Base-by-base conservation (phyloP, 1,139 yeast species). In the Sugiyamaella sp. region DNA sequence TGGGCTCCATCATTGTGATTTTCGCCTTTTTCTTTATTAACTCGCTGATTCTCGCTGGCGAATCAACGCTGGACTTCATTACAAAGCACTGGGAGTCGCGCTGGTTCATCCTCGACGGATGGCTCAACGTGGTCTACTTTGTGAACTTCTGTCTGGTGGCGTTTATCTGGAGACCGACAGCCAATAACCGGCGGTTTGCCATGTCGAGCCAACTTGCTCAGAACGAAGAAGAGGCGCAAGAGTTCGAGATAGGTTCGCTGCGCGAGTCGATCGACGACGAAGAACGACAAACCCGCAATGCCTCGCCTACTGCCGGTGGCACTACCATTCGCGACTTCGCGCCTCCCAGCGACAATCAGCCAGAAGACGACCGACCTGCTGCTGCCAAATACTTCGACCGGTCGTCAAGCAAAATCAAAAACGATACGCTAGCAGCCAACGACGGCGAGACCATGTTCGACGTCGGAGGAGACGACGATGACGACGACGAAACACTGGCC, bases 121-220 rank as follows among this genome's bases (percentile, higher is more conserved):
- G 99, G 97, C 96, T 97, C 38, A 85, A 96, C 57, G 80, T 89
- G 45, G 86, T 91, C 14, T 95, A 89, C 73, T 89, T 87, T 67
- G 72, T 85, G 46, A 91, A 91, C 46, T 91, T 93, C 70, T 80
- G 87, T 67, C 82, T 91, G 5, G 78, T 95, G 62, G 89, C 97
- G 10, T 84, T 90, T 77, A 81, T 93, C 60, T 95, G 99, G 99
- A 84, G 99, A 71, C 99, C 99, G 48, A 91, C 98, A 0, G 96
- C 88, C 64, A 89, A 96, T 41, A 90, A 96, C 60, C 86, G 91
- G 66, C 85, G 95, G 81, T 81, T 93, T 68, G 99, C 98, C 17
- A 91, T 91, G 63, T 89, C 97, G 2, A 90, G 89, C 56, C 98
- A 95, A 73, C 76, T 93, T 54, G 88, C 97, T 24, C 89, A 91